Evolutionary conservation across 23 red algal genomes (phyloP).

Genomic region (Gracilariopsis chorda): DNA sequence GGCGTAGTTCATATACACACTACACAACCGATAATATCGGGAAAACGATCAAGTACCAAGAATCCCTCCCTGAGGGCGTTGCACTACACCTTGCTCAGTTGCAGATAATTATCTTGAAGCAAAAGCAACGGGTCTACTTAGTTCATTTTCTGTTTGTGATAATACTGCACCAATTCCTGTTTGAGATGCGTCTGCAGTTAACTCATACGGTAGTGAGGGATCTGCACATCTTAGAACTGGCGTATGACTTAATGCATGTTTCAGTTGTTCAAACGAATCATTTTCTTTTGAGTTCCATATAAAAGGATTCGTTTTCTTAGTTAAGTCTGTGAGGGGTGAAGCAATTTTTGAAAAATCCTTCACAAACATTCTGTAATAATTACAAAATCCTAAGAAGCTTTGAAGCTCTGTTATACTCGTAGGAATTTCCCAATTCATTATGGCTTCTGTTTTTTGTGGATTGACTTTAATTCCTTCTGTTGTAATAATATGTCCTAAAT

Average conservation of each 20-base stretch:
- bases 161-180: not conserved
- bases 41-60: no score
- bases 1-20: no score
- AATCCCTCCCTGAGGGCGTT: no score
- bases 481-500: constrained; percentile 40
- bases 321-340: not conserved
- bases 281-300: not conserved
- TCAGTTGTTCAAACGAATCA: not conserved
- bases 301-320: not conserved
- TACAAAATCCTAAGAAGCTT: constrained; percentile 33
- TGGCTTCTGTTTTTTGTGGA: constrained; percentile 28
- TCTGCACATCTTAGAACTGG: not conserved
- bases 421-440: not conserved
- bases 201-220: not conserved
- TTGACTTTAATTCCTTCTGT: not conserved
- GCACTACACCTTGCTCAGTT: constrained; percentile 34
- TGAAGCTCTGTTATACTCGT: constrained; percentile 2
- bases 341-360: constrained; percentile 14
- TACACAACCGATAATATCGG: no score
- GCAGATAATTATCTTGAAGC: constrained; percentile 19
- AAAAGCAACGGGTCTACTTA: constrained; percentile 23
- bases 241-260: not conserved
- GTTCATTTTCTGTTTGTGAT: constrained; percentile 1
- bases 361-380: constrained; percentile 40
- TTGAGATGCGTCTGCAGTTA: constrained; percentile 17